phyloP scores from a whole-genome alignment of 1,284 basidiomycete genomes.

The Trametes hirsuta region DNA sequence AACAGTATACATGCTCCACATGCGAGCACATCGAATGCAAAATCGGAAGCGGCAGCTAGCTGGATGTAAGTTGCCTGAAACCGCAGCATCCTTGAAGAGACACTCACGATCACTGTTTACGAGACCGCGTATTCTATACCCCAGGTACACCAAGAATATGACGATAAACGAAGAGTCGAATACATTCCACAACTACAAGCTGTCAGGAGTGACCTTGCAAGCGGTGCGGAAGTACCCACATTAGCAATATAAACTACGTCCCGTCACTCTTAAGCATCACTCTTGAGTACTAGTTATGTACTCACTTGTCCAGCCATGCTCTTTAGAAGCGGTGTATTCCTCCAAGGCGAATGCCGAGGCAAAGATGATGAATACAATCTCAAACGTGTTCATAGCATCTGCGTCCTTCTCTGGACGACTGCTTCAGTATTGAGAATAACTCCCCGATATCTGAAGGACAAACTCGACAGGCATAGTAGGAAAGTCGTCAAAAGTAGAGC shows the following conservation, averaged over 20 bases:
- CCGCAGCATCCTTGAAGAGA: neutral
- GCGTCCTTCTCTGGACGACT: conserved; percentile 55
- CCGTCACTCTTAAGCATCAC: neutral
- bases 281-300: conserved; percentile 15
- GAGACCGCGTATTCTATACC: conserved; percentile 69
- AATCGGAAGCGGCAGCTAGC: conserved; percentile 59
- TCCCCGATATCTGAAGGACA: conserved; percentile 29
- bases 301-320: conserved; percentile 87
- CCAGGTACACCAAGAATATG: conserved; percentile 73
- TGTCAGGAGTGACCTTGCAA: neutral
- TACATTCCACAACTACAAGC: conserved; percentile 78
- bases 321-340: conserved; percentile 78
- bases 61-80: neutral
- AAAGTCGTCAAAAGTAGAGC: conserved; percentile 69
- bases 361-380: conserved; percentile 75
- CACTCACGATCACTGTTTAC: conserved; percentile 54
- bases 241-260: conserved; percentile 81
- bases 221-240: conserved; percentile 40
- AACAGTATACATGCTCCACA: conserved; percentile 88
- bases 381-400: conserved; percentile 57
- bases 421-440: neutral
- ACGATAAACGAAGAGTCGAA: conserved; percentile 82
- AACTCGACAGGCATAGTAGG: conserved; percentile 73
- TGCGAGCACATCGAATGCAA: conserved; percentile 83
- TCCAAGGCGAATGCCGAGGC: conserved; percentile 78